A percentile compares a stretch with the other conserved stretches of the same genome.
Evolutionary conservation across 306 rosid species (phyloP).

Genomic region (Prunus padus): DNA sequence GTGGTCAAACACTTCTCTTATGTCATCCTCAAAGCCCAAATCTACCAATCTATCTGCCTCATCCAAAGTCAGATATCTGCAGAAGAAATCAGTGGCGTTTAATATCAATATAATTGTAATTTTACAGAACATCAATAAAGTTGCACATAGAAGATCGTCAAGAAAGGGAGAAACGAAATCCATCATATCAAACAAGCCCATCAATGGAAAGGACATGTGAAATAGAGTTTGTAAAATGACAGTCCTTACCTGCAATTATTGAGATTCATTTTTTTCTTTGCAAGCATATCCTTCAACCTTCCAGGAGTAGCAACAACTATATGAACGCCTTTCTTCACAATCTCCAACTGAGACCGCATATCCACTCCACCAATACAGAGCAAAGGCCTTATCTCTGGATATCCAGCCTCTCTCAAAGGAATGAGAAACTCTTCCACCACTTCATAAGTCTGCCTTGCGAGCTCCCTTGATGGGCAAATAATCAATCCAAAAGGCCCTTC

Average conservation of each 20-base stretch:
- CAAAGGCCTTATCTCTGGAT: conserved; percentile 84
- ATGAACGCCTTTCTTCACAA: conserved; percentile 92
- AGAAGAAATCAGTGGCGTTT: neutral
- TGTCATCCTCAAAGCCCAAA: conserved; percentile 89
- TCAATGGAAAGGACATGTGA: too few species aligned
- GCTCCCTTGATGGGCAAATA: conserved; percentile 90
- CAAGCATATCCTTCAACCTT: conserved; percentile 92
- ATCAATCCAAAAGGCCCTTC: conserved; percentile 89
- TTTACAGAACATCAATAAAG: neutral
- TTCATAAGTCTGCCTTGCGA: conserved; percentile 92
- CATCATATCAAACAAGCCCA: too few species aligned
- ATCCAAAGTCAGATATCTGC: conserved; percentile 74
- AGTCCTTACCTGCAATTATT: conserved; percentile 64
- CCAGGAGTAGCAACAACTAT: conserved; percentile 97
- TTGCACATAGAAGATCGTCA: neutral
- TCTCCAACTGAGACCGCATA: conserved; percentile 78
- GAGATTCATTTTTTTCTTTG: conserved; percentile 90
- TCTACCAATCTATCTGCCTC: conserved; percentile 96
- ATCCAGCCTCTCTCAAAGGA: conserved; percentile 85
- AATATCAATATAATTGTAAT: conserved; percentile 8
- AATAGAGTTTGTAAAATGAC: neutral
- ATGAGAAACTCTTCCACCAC: conserved; percentile 72
- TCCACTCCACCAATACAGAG: conserved; percentile 96
- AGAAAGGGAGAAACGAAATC: neutral
- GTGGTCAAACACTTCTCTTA: conserved; percentile 88